Conservation (phyloP, 352 stramenopile genomes). For the Phytophthora chlamydospora region DNA sequence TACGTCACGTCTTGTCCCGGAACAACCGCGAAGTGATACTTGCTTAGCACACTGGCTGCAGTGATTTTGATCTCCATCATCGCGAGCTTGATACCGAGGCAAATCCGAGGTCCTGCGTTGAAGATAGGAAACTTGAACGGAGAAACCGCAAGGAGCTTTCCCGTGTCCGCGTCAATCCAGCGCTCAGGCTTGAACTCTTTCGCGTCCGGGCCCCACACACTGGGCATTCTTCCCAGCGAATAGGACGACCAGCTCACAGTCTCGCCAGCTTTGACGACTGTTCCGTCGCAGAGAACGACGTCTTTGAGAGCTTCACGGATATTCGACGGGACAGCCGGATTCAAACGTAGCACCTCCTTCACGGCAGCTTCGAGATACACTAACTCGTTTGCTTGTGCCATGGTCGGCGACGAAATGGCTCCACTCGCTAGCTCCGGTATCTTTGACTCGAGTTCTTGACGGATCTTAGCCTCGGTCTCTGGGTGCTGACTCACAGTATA, state of each 20-base stretch:
- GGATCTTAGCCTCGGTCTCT: constrained; percentile 42
- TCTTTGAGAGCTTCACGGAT: constrained; percentile 40
- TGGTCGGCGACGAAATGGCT: constrained; percentile 10
- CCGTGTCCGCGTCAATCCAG: constrained; percentile 37
- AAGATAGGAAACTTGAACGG: constrained; percentile 58
- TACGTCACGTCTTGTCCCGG: constrained; percentile 37
- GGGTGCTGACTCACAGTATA: constrained; percentile 58
- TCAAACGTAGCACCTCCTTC: constrained; percentile 40
- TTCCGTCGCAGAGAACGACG: constrained; percentile 51
- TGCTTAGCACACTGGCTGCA: constrained; percentile 40
- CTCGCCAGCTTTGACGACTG: constrained; percentile 33
- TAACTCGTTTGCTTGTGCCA: constrained; percentile 35
- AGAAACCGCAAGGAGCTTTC: constrained; percentile 38
- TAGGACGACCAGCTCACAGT: constrained; percentile 45
- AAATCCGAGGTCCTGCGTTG: constrained; percentile 50
- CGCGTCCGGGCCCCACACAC: constrained; percentile 51
- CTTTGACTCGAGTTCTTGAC: constrained; percentile 36
- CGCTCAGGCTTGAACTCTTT: constrained; percentile 52
- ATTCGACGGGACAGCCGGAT: constrained; percentile 37
- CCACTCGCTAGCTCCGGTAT: constrained; percentile 26
- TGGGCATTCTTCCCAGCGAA: constrained; percentile 39
- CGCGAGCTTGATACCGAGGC: constrained; percentile 50
- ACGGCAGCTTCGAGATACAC: constrained; percentile 52
- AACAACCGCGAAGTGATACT: constrained; percentile 43
- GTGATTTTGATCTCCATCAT: constrained; percentile 68